Evolutionary conservation across 805 yeast species (phyloP).

Genomic region (Pichia rugopelliculosa): DNA sequence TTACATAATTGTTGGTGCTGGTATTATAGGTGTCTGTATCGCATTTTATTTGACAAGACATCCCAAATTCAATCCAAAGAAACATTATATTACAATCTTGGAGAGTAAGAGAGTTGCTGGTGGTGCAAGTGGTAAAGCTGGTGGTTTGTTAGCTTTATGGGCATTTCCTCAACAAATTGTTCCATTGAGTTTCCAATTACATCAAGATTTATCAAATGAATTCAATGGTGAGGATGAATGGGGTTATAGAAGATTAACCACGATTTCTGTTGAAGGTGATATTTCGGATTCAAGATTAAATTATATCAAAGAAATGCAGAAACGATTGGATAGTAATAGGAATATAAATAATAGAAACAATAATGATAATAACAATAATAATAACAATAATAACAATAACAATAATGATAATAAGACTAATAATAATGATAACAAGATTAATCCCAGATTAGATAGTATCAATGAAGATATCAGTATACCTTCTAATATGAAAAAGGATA

Average conservation of each 20-base stretch:
- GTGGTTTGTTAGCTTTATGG: constrained; percentile 91
- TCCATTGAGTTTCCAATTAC: constrained; percentile 78
- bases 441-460: background rate
- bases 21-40: constrained; percentile 91
- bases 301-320: constrained; percentile 3
- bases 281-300: constrained; percentile 28
- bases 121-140: constrained; percentile 97
- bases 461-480: background rate
- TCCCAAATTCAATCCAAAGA: constrained; percentile 64
- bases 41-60: constrained; percentile 85
- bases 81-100: constrained; percentile 73
- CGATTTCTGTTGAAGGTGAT: constrained; percentile 84
- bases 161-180: constrained; percentile 95
- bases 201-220: constrained; percentile 70
- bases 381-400: background rate
- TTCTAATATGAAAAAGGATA: constrained; percentile 1
- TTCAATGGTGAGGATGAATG: constrained; percentile 81
- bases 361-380: background rate
- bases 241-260: constrained; percentile 88
- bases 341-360: background rate
- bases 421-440: background rate
- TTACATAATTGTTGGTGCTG: constrained; percentile 86
- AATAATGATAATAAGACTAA: background rate
- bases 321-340: background rate
- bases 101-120: constrained; percentile 94